Base-by-base conservation (phyloP, 2,329 filamentous ascomycete species). In the Curvularia lunata region DNA sequence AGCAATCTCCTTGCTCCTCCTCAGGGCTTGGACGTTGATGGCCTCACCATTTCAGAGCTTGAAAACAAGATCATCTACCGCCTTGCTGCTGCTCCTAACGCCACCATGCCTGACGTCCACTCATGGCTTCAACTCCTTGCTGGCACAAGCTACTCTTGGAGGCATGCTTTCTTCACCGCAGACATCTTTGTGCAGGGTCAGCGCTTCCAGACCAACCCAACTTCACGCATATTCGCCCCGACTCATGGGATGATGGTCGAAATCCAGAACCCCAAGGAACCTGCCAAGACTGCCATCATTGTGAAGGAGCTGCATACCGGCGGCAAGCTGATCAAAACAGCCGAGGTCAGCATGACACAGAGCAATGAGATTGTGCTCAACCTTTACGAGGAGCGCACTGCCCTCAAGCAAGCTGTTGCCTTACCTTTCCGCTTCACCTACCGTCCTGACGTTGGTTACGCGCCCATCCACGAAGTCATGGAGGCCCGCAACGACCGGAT, bases 381-480 rank as follows among this genome's bases (percentile, higher is more conserved):
- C 74, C 85, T 99, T 84, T 92, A 95, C 76, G 97, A 99, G 81
- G 91, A 96, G 43, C 90, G 93, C 52, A 97, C 91, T 41, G 93
- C 91, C 12, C 85, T 95, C 48, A 90, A 91, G 64, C 88, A 89
- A 74, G 86, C 94, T 12, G 89, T 92, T n/a, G 86, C 92, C 21
- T 81, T 99, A 56, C 89, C 91, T 21, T 87, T 99, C 65, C 87
- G 88, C 74, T 98, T 98, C 82, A 91, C 86, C 5, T 99, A 99
- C 80, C 91, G 93, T 75, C 95, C 95, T 1, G 94, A 98, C 78
- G 90, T 92, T 55, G 95, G 95, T 28, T 99, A 97, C 75, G 94
- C 96, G n/a, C 95, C 95, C 18, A 97, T 99, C 67, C 90, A 90
- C 61, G 95, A 99, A 78, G 90, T 98, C 63, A 99, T 99, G 95